Evolutionary conservation across 169 alveolate species (phyloP).

Genomic region (Perkinsus chesapeaki): DNA sequence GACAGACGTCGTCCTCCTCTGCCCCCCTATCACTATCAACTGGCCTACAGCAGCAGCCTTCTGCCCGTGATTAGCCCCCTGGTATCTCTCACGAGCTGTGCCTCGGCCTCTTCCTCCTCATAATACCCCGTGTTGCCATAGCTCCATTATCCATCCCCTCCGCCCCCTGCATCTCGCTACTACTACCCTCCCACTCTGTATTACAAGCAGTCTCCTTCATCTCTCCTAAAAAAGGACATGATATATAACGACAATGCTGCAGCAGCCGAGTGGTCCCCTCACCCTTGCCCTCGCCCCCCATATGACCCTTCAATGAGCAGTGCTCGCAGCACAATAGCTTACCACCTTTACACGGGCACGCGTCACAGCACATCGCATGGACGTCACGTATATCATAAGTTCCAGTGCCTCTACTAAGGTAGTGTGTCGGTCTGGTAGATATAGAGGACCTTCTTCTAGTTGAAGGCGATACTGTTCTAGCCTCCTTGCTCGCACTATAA

Average conservation of each 20-base stretch:
- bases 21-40: not conserved
- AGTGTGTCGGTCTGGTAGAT: too few relatives aligned
- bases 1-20: not conserved
- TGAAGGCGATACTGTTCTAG: not conserved
- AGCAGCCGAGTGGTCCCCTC: too few relatives aligned
- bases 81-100: not conserved
- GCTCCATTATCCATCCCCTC: not conserved
- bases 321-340: not conserved
- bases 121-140: not conserved
- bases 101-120: not conserved
- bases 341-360: not conserved
- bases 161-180: too few relatives aligned
- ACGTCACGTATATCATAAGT: not conserved
- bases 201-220: not conserved
- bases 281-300: too few relatives aligned
- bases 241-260: too few relatives aligned
- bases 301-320: not conserved
- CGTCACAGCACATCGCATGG: not conserved
- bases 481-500: not conserved
- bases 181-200: not conserved
- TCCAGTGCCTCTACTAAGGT: not conserved
- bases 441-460: not conserved
- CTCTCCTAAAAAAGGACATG: not conserved
- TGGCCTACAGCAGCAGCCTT: not conserved
- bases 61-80: not conserved